Base-by-base conservation (phyloP, 1,139 yeast genomes). In the Nakaseomyces kungkrabaensis region DNA sequence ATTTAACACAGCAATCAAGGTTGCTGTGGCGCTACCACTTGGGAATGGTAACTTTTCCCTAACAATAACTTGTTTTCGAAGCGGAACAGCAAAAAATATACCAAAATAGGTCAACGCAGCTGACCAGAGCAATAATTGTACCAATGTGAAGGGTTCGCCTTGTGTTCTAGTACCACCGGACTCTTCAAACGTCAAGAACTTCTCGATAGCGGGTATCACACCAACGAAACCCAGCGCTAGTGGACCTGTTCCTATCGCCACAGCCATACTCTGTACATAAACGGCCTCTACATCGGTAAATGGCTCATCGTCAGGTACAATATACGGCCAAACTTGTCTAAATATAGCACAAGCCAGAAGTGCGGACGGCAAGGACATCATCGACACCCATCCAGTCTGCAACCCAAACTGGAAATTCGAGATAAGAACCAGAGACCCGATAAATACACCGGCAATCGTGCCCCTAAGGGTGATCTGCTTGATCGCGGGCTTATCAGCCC, bases 281-380 rank as follows among this genome's bases (percentile, higher is more conserved):
- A 92, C 97, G 61, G 89, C 90, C 63, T 92, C 97, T 13, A 87
- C 96, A 55, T 89, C 96, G 1, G 95, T 78, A 64, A 92, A 87
- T 7, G 75, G 74, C n/a, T 47, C 47, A 32, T 61, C 58, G 17
- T 59, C 42, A 1, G 65, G 65, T 29, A 50, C 53, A 3, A 65
- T 48, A 47, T 55, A 54, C 50, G 65, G 71, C 59, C 60, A 78
- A 40, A 72, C 75, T 56, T 44, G 68, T 54, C 49, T 78, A 73
- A 90, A 92, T 26, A 85, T 71, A 0, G 96, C 86, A 67, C 81
- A 90, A 0, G 95, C 97, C 25, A 92, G 68, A 48, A 92, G 68
- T 0, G 97, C 96, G 5, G 96, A 85, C 0, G 98, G 97, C 50
- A 92, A 72, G n/a, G 96, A 85, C 98, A 92, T 92, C 98, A 92